Evolutionary conservation across 2,329 filamentous ascomycete genomes (phyloP), one percentile per base, ranked within the genome.

Genomic region (Ceratocystis smalleyi): DNA sequence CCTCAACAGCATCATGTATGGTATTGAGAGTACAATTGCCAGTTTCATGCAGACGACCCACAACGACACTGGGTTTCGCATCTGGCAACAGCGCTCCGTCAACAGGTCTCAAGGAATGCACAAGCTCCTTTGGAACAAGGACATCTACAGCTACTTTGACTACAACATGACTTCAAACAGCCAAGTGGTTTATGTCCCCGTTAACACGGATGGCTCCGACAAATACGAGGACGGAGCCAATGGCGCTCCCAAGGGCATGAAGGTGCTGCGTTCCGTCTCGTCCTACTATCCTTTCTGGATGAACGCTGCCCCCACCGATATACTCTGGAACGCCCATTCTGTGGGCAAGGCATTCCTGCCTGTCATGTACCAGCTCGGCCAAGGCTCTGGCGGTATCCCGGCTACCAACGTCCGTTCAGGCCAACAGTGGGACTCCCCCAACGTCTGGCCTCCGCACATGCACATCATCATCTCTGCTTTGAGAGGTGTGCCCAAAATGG

Each of bases 211-310:
- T 12, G 65, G 64, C 32, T 43, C 40, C 43, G 57, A 63, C 45
- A 24, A 43, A 30, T 40, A 66, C 2, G 67, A 69, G 4, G 74
- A 74, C 7, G 70, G 65, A n/a, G 67, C 67, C 7, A 74, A 69
- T 4, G 73, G 74, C 10, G 70, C 66, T 15, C 82, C 83, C 2
- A 69, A 75, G 0, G 83, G 79, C 49, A 71, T 80, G 47, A 82
- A 86, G 70, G 74, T 85, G 24, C 70, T 80, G 66, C 85, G 86
- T 70, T 73, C 80, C 65, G 72, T 81, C 7, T 79, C 79, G 0
- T 84, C 87, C 70, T 81, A 84, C 71, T 86, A 83, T 70, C 85
- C 85, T 1, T 87, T 87, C 77, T 87, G 84, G 84, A 81, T 82
- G 1, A 84, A 84, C 22, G 83, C 84, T 1, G 84, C 84, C 0